phyloP scores from a whole-genome alignment of 108 stramenopile genomes.

The Mediolabrus comicus region DNA sequence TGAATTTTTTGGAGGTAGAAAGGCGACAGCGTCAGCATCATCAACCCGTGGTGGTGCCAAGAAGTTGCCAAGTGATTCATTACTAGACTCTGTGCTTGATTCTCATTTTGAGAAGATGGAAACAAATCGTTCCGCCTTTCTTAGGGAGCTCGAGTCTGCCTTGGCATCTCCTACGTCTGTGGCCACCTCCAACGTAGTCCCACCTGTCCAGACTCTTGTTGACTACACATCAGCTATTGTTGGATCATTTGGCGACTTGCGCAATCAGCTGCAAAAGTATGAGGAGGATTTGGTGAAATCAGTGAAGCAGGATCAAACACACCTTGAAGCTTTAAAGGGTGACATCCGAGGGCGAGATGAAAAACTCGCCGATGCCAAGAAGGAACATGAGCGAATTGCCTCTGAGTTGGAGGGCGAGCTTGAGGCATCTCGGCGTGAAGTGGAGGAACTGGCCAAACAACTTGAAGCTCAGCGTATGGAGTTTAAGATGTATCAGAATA shows the following conservation, averaged over 20 bases:
- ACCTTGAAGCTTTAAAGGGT: conserved; percentile 53
- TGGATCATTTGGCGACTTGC: conserved; percentile 47
- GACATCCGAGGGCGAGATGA: conserved; percentile 51
- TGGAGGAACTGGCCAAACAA: conserved; percentile 70
- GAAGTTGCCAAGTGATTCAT: background rate
- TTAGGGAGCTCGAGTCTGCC: conserved; percentile 32
- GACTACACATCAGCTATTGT: conserved; percentile 38
- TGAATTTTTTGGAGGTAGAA: too few species aligned
- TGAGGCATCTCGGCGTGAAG: conserved; percentile 54
- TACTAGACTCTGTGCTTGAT: conserved; percentile 36
- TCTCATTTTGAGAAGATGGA: conserved; percentile 62
- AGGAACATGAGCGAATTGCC: conserved; percentile 40
- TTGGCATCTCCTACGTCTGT: conserved; percentile 31
- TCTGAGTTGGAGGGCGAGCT: conserved; percentile 54
- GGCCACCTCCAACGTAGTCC: conserved; percentile 38
- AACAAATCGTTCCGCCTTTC: conserved; percentile 51
- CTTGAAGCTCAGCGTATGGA: conserved; percentile 76
- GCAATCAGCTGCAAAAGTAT: conserved; percentile 49
- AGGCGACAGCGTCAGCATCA: too few species aligned
- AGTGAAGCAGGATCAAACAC: conserved; percentile 59
- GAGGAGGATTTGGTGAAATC: conserved; percentile 51
- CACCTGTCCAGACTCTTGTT: conserved; percentile 35
- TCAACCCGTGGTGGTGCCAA: background rate
- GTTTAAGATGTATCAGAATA: conserved; percentile 76
- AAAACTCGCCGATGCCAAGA: conserved; percentile 50